These are phyloP conservation scores for Vararia minispora DNA, from an alignment of 768 basidiomycete genomes.

Conservation along the genomic window DNA sequence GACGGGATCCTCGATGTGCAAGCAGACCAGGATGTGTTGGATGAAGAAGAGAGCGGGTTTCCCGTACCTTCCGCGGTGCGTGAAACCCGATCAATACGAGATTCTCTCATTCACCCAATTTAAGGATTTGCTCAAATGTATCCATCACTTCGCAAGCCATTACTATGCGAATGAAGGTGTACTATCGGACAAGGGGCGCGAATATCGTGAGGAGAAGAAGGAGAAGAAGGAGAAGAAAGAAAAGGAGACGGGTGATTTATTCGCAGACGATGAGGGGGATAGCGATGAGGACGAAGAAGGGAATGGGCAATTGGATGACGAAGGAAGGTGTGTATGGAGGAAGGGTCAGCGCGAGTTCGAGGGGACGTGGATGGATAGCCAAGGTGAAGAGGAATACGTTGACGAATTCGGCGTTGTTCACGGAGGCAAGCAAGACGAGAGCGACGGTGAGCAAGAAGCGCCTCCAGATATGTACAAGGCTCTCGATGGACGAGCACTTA, in stretches of 20 bases:
- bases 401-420: constrained; percentile 7
- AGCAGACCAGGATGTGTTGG: neutral
- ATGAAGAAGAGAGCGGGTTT: no score
- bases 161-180: constrained; percentile 58
- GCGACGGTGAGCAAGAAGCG: constrained; percentile 3
- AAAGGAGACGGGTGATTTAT: constrained; percentile 9
- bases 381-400: no score
- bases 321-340: no score
- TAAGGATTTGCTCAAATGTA: constrained; percentile 40
- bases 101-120: constrained; percentile 9
- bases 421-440: constrained; percentile 2
- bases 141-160: constrained; percentile 38
- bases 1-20: neutral
- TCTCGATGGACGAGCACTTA: constrained; percentile 61
- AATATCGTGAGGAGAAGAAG: constrained; percentile 34
- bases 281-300: constrained; percentile 10
- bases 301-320: no score
- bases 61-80: constrained; percentile 42
- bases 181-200: constrained; percentile 36
- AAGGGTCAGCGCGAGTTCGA: no score
- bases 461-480: constrained; percentile 62
- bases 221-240: constrained; percentile 15
- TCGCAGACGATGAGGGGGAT: constrained; percentile 13
- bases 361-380: no score
- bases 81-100: neutral